A percentile compares a stretch with the other conserved stretches of the same genome.
Conservation (phyloP, 1,284 basidiomycete genomes). For the Fistulina hepatica region DNA sequence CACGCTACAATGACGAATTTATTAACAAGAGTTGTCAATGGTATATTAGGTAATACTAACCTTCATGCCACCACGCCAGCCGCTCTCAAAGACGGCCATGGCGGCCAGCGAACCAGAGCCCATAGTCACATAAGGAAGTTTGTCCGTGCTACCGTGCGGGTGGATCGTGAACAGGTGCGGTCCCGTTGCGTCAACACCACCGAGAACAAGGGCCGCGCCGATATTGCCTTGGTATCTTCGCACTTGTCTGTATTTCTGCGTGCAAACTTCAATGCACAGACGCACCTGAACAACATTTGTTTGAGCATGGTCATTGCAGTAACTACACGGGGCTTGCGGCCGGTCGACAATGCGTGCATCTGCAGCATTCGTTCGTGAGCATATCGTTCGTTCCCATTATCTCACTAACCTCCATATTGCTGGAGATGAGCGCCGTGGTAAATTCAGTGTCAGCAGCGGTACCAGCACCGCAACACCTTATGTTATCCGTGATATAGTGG, state of each 20-base stretch:
- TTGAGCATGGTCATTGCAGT: constrained; percentile 97
- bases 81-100: constrained; percentile 94
- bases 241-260: background rate
- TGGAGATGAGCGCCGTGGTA: constrained; percentile 85
- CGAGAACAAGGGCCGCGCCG: constrained; percentile 94
- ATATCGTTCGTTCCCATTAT: constrained; percentile 49
- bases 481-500: constrained; percentile 90
- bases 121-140: constrained; percentile 99
- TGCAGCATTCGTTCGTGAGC: constrained; percentile 34
- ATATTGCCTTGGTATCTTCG: constrained; percentile 77
- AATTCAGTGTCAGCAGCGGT: constrained; percentile 98
- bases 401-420: constrained; percentile 61
- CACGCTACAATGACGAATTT: constrained; percentile 37
- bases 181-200: constrained; percentile 89
- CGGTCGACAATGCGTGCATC: constrained; percentile 75
- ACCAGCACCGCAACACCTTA: constrained; percentile 97
- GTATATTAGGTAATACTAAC: constrained; percentile 30
- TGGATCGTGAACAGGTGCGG: constrained; percentile 94
- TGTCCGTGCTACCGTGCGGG: constrained; percentile 97
- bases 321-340: constrained; percentile 81
- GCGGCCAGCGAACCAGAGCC: constrained; percentile 93
- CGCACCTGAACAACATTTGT: constrained; percentile 44
- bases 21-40: constrained; percentile 4
- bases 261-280: constrained; percentile 1
- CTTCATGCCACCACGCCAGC: constrained; percentile 78